These are phyloP conservation scores for Entophlyctis helioformis DNA, from an alignment of 192 early-diverging fungal species.

Conservation along the genomic window DNA sequence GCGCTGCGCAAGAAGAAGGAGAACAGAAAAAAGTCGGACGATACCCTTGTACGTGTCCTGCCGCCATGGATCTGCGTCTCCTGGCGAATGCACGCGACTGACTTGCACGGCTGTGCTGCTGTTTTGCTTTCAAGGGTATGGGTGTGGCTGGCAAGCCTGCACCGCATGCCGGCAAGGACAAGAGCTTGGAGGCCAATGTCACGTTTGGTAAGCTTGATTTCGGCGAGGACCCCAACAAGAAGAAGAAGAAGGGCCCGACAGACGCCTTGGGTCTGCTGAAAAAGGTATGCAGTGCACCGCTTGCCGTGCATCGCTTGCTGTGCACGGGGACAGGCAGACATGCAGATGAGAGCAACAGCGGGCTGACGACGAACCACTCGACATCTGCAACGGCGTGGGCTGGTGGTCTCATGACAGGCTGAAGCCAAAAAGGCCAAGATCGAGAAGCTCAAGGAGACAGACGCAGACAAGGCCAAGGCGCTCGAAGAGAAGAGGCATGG, in stretches of 20 bases:
- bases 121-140: slow-evolving; percentile 3
- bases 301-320: not conserved
- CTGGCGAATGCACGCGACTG: no score
- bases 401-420: slow-evolving; percentile 5
- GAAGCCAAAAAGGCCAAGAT: slow-evolving; percentile 68
- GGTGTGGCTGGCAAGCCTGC: not conserved
- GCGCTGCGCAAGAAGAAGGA: slow-evolving; percentile 43
- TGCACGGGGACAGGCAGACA: no score
- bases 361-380: not conserved
- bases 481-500: slow-evolving; percentile 74
- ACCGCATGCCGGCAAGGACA: not conserved
- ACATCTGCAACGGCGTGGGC: not conserved
- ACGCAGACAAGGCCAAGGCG: slow-evolving; percentile 36
- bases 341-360: not conserved
- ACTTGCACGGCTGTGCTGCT: no score
- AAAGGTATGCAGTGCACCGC: slow-evolving; percentile 19
- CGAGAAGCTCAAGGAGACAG: slow-evolving; percentile 57
- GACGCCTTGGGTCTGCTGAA: slow-evolving; percentile 54
- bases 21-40: slow-evolving; percentile 27
- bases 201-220: slow-evolving; percentile 59
- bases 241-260: slow-evolving; percentile 48
- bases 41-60: slow-evolving; percentile 4
- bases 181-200: slow-evolving; percentile 37
- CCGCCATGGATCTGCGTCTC: not conserved
- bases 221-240: slow-evolving; percentile 41